Evolutionary conservation across 2,329 filamentous ascomycete species (phyloP).

Genomic region (Akanthomyces uredinophilus): DNA sequence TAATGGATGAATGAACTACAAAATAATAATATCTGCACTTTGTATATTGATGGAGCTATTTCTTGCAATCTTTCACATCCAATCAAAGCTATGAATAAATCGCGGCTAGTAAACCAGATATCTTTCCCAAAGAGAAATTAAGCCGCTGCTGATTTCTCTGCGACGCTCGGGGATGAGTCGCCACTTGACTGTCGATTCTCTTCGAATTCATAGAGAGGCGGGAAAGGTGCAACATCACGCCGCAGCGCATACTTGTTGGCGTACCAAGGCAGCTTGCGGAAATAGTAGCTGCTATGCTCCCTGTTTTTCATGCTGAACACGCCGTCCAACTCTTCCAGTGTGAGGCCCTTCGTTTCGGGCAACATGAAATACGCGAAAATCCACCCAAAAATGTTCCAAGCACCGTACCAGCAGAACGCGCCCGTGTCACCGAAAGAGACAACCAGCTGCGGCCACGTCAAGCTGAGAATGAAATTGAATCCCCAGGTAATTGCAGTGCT

Average conservation of each 20-base stretch:
- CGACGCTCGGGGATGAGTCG: neutral
- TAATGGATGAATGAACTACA: too few species aligned
- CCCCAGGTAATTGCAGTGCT: constrained; percentile 31
- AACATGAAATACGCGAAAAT: constrained; percentile 54
- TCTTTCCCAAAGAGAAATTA: neutral
- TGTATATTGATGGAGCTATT: too few species aligned
- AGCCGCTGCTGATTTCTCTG: neutral
- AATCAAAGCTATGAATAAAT: too few species aligned
- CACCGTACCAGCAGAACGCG: constrained; percentile 31
- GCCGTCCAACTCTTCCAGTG: constrained; percentile 55
- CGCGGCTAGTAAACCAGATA: too few species aligned
- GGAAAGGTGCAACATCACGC: constrained; percentile 26
- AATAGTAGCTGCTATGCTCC: constrained; percentile 25
- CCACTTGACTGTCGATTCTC: neutral
- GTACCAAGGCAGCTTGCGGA: constrained; percentile 29
- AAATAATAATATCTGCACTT: too few species aligned
- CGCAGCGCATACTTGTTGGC: constrained; percentile 26
- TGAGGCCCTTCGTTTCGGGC: constrained; percentile 55
- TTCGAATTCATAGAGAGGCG: constrained; percentile 27
- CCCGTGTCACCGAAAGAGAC: constrained; percentile 23
- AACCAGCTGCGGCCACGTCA: constrained; percentile 22
- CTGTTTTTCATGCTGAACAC: constrained; percentile 21
- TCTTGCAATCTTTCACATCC: too few species aligned
- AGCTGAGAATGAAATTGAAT: constrained; percentile 26
- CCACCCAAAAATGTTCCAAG: constrained; percentile 24